A percentile compares a stretch with the other conserved stretches of the same genome.
Conservation (phyloP, 1,284 basidiomycete genomes). For the Ceratobasidium sp. region DNA sequence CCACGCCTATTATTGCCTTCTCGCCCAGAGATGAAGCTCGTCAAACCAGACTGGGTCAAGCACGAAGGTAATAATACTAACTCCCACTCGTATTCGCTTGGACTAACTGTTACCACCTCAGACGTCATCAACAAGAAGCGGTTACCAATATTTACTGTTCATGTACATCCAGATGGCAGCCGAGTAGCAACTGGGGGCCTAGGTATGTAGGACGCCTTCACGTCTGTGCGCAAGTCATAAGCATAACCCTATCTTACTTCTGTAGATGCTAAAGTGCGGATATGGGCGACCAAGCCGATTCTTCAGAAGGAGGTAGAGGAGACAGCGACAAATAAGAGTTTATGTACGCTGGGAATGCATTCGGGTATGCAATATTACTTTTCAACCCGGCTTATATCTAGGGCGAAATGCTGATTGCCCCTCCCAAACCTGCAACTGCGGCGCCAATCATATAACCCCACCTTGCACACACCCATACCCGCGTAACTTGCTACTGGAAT, state of each 20-base stretch:
- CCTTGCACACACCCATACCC: no score
- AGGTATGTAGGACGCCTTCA: conserved; percentile 45
- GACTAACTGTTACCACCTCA: background rate
- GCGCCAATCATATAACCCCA: background rate
- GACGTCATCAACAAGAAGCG: conserved; percentile 60
- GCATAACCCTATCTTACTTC: background rate
- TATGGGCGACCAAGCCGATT: conserved; percentile 97
- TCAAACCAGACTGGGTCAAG: conserved; percentile 77
- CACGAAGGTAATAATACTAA: conserved; percentile 62
- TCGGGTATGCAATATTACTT: conserved; percentile 59
- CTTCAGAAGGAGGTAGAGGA: conserved; percentile 73
- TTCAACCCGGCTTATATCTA: background rate
- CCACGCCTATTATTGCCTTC: background rate
- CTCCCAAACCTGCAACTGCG: background rate
- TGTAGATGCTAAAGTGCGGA: conserved; percentile 88
- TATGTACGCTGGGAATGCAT: conserved; percentile 93
- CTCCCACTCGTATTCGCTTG: background rate
- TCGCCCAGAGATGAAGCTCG: conserved; percentile 63
- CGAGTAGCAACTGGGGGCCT: conserved; percentile 95
- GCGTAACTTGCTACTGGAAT: no score
- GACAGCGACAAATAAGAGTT: conserved; percentile 79
- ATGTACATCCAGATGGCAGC: conserved; percentile 95
- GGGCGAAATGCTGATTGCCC: background rate
- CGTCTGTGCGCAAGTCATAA: conserved; percentile 6
- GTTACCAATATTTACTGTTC: conserved; percentile 88